Evolutionary conservation across 768 basidiomycete species (phyloP), one percentile per base, ranked within the genome.

Genomic region (Ephemerocybe angulata): DNA sequence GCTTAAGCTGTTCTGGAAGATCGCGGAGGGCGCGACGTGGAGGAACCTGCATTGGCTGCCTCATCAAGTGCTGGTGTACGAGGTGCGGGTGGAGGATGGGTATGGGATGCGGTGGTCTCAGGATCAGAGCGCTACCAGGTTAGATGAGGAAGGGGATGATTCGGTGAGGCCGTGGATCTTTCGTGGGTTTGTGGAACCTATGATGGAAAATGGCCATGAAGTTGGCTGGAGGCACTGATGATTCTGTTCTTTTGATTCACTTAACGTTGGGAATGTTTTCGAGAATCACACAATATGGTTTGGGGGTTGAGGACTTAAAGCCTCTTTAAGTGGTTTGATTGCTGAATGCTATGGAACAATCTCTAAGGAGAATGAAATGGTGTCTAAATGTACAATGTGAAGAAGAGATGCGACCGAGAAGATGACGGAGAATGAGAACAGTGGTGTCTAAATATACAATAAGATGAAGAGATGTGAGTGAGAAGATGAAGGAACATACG

Each of bases 81-180:
- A 87, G 61, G 75, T 76, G 6, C 70, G 85, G 53, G 78, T 84
- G 21, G 59, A 67, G 4, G 82, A 81, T 53, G 85, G 85, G 0
- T 87, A 86, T 68, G 85, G 85, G 0, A 82, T 86, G 83, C 72
- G 85, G 12, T 86, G 84, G 84, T 79, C 82, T 1, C 83, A 79
- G 62, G 74, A 83, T 64, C 67, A 65, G 21, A 65, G 65, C 12
- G 37, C 38, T n/a, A n/a, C n/a, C n/a, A n/a, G n/a, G n/a, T 28
- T 33, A 15, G 33, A 42, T 46, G 57, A n/a, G 17, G 48, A 50
- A 30, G 48, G 55, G 40, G 33, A 25, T 17, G 58, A 28, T 33
- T 38, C 27, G 38, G 7, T 41, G 6, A 55, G 11, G 55, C 69
- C 72, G 1, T 86, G 84, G 85, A 65, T 66, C 6, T 83, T 87